phyloP scores from a whole-genome alignment of 345 rosid species.

The Corchorus capsularis region DNA sequence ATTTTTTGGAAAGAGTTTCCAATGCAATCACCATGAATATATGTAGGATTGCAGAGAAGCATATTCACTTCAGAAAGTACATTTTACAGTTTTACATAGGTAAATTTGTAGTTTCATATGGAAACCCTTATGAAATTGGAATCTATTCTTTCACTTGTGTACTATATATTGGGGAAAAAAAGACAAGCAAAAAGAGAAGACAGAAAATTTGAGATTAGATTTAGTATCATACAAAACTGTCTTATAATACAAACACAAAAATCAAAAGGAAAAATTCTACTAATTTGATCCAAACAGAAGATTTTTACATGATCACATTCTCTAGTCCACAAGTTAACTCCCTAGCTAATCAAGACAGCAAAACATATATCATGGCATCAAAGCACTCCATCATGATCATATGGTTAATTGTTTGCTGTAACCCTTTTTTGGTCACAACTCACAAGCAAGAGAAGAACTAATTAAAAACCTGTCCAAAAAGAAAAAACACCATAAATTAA shows the following conservation, averaged over 20 bases:
- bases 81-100: background rate
- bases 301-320: slow-evolving; percentile 18
- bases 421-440: background rate
- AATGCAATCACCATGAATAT: background rate
- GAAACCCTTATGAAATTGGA: background rate
- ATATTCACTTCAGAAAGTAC: background rate
- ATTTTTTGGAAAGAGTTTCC: background rate
- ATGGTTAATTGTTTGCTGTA: background rate
- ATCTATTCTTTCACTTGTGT: background rate
- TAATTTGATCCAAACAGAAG: background rate
- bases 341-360: background rate
- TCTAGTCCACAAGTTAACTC: background rate
- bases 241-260: background rate
- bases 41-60: background rate
- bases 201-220: background rate
- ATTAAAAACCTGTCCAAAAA: slow-evolving; percentile 16
- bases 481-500: background rate
- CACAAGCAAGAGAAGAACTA: background rate
- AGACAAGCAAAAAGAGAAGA: background rate
- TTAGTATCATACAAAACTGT: background rate
- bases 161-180: background rate
- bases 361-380: background rate
- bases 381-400: background rate
- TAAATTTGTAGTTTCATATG: background rate
- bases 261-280: background rate